A percentile compares a stretch with the other conserved stretches of the same genome.
These are phyloP conservation scores for Suillus alpinus DNA, from an alignment of 768 basidiomycete species.

Conservation along the genomic window DNA sequence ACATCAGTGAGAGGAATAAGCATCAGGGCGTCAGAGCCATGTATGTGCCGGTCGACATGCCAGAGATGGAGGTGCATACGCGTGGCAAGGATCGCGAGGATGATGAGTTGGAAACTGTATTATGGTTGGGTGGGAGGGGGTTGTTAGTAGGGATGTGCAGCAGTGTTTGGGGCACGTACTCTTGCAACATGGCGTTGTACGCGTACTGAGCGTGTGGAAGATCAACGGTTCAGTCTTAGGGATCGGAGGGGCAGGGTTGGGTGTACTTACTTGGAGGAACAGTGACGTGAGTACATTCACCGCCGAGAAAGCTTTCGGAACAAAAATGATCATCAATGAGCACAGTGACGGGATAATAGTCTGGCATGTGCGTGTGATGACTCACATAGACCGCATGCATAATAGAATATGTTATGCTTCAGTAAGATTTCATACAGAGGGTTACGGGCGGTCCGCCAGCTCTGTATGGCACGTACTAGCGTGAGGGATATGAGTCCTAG, in stretches of 20 bases:
- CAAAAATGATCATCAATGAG: not conserved
- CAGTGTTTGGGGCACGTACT: not conserved
- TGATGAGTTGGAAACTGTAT: slow-evolving; percentile 1
- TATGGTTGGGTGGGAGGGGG: not conserved
- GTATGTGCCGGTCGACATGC: not conserved
- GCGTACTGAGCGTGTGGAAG: not conserved
- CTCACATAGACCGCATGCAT: not conserved
- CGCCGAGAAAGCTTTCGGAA: not conserved
- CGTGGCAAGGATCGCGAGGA: slow-evolving; percentile 4
- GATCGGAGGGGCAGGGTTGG: not conserved
- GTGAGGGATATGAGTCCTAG: not conserved
- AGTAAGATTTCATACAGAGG: not conserved
- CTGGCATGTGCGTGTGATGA: not conserved
- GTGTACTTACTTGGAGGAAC: not conserved
- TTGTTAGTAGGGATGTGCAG: not conserved
- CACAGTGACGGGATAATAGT: not conserved
- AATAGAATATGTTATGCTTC: not conserved
- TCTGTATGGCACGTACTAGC: not conserved
- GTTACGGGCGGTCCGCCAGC: not conserved
- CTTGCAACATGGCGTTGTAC: not conserved
- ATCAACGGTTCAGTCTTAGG: not conserved
- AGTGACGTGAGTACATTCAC: not conserved
- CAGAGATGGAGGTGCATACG: slow-evolving; percentile 8
- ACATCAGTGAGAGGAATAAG: not conserved
- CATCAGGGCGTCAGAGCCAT: too few relatives aligned